These are phyloP conservation scores for Venturia aucupariae DNA, from an alignment of 2,329 filamentous ascomycete genomes.

Conservation along the genomic window DNA sequence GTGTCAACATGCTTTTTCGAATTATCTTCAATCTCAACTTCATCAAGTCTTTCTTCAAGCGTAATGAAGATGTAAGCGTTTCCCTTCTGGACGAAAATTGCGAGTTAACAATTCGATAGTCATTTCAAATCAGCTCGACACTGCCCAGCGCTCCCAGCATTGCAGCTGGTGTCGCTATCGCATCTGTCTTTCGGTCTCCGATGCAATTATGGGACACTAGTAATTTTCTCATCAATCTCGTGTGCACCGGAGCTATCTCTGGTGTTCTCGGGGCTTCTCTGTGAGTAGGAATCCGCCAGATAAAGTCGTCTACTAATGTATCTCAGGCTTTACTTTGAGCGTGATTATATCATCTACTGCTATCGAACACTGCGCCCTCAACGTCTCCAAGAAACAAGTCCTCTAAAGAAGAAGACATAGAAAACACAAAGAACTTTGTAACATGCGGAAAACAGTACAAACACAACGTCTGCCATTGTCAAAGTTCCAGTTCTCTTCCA, in stretches of 20 bases:
- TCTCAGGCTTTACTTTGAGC: constrained; percentile 23
- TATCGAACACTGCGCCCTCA: constrained; percentile 18
- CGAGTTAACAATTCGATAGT: constrained; percentile 12
- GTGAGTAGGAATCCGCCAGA: constrained; percentile 22
- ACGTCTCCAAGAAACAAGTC: too few relatives aligned
- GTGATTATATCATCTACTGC: constrained; percentile 25
- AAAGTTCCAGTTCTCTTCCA: neutral
- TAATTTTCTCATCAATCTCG: constrained; percentile 34
- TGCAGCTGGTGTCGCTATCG: constrained; percentile 28
- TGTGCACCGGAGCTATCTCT: constrained; percentile 29
- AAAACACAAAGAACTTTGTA: neutral
- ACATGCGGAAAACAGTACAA: neutral
- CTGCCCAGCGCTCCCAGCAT: constrained; percentile 28
- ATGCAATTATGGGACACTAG: constrained; percentile 22
- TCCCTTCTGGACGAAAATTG: neutral
- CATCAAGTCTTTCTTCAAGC: constrained; percentile 54
- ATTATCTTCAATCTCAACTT: constrained; percentile 74
- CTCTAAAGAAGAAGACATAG: neutral
- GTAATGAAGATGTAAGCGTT: constrained; percentile 27
- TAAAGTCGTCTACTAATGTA: neutral
- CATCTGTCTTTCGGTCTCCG: constrained; percentile 26
- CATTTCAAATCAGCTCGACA: constrained; percentile 21
- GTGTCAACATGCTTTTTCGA: constrained; percentile 78
- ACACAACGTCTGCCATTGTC: neutral
- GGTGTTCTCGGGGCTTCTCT: constrained; percentile 28